Evolutionary conservation across 2,329 filamentous ascomycete species (phyloP), one percentile per base, ranked within the genome.

Genomic region (Hymenoscyphus repandus): DNA sequence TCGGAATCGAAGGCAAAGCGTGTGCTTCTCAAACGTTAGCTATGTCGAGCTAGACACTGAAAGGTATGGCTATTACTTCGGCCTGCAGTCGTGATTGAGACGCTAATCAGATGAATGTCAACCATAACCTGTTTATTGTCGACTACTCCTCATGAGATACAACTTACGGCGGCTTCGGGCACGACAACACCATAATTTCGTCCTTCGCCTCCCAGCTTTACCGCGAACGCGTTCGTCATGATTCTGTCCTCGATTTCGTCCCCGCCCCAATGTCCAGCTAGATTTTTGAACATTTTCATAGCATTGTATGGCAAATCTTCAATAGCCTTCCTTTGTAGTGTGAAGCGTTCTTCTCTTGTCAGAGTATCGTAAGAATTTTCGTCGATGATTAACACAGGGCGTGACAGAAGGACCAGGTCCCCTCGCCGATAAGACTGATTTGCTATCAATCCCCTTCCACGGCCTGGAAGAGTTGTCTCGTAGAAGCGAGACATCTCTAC

Each of bases 1-100:
- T 45, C 22, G 3, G 49, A 15, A 42, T 56, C 49, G 11, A 56
- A 52, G 9, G 51, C 51, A 43, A 50, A 56, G 2, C 51, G 40
- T 30, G 52, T 45, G 22, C 45, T 47, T n/a, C 7, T n/a, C n/a
- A n/a, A 13, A 37, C 4, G 6, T 13, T 20, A 13, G n/a, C 9
- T 27, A 37, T 17, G 27, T 18, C 6, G 7, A 6, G 11, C 31
- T 9, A 6, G 22, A 11, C 15, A 6, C 5, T 36, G 31, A 10
- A 34, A 11, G 4, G 30, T 27, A 2, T 15, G 5, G n/a, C 12
- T 11, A 20, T 31, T 32, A 47, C 45, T 56, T 56, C 2, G 54
- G 54, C 38, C 54, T 41, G 13, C 54, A 56, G 9, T 51, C 54
- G 27, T 56, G 54, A 43, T 56, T 56, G 30, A 56, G 20, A 6